These are phyloP conservation scores for Albatrellus sp. DNA, from an alignment of 1,284 basidiomycete genomes.

Conservation along the genomic window DNA sequence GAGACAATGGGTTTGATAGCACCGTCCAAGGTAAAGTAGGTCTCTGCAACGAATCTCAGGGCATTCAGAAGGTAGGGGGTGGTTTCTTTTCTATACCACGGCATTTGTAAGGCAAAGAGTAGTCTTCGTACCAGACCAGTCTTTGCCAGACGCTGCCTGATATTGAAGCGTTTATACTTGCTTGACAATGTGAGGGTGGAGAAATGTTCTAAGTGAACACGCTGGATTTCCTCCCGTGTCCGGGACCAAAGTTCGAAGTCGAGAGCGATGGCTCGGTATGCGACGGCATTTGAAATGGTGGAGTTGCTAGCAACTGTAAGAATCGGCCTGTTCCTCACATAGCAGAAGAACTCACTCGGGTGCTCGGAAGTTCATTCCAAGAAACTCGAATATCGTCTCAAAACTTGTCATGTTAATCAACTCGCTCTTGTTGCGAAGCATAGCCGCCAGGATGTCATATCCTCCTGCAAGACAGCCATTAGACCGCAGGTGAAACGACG, in stretches of 20 bases:
- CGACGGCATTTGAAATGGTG: slow-evolving; percentile 70
- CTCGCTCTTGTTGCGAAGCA: slow-evolving; percentile 63
- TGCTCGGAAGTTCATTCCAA: slow-evolving; percentile 74
- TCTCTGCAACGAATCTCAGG: slow-evolving; percentile 41
- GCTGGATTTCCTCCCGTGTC: slow-evolving; percentile 58
- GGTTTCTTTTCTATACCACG: slow-evolving; percentile 42
- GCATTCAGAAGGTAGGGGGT: slow-evolving; percentile 46
- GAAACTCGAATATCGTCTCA: slow-evolving; percentile 70
- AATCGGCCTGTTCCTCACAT: neutral
- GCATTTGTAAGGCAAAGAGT: slow-evolving; percentile 70
- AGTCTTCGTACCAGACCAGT: slow-evolving; percentile 65
- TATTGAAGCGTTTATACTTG: slow-evolving; percentile 64
- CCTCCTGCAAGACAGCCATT: slow-evolving; percentile 40
- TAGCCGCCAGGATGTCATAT: slow-evolving; percentile 75
- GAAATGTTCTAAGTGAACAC: slow-evolving; percentile 74
- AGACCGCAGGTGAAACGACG: neutral
- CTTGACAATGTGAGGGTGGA: slow-evolving; percentile 59
- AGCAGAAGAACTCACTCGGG: slow-evolving; percentile 47
- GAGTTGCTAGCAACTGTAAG: slow-evolving; percentile 41
- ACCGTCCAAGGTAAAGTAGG: slow-evolving; percentile 56
- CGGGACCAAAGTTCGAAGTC: slow-evolving; percentile 87
- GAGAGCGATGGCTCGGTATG: slow-evolving; percentile 75
- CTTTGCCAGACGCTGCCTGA: slow-evolving; percentile 56
- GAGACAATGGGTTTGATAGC: slow-evolving; percentile 78
- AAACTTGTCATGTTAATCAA: slow-evolving; percentile 69